Evolutionary conservation across 768 basidiomycete species (phyloP).

Genomic region (Tulasnella sp.): DNA sequence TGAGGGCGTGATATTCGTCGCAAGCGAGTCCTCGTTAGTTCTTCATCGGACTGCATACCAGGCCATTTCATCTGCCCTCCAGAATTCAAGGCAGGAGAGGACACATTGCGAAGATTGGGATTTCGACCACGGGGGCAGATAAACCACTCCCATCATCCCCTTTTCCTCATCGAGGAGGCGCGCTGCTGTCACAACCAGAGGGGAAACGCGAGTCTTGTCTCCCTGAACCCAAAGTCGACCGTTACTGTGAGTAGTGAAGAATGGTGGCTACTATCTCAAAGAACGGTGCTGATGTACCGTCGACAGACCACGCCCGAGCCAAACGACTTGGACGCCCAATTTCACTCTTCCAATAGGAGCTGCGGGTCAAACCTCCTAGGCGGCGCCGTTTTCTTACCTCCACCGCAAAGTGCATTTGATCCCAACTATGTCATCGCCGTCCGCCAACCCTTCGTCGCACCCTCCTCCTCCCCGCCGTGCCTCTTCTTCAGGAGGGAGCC

Average conservation of each 20-base stretch:
- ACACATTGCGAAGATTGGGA: not conserved
- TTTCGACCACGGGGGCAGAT: constrained; percentile 1
- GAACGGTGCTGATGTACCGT: not conserved
- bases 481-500: constrained; percentile 1
- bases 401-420: not conserved
- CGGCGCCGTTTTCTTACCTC: not conserved
- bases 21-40: not conserved
- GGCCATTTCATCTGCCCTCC: not conserved
- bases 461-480: not conserved
- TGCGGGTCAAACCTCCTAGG: not conserved
- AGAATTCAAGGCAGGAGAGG: not conserved
- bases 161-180: not conserved
- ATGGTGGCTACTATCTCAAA: not conserved
- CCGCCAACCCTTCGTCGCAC: not conserved
- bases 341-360: not conserved
- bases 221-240: not conserved
- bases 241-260: not conserved
- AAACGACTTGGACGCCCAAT: not conserved
- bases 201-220: not conserved
- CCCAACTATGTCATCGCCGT: not conserved
- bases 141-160: not conserved
- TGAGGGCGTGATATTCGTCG: not conserved
- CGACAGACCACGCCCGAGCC: not conserved
- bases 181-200: not conserved
- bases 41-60: not conserved